Conservation (phyloP, 352 stramenopile genomes). For the Phytophthora melonis region DNA sequence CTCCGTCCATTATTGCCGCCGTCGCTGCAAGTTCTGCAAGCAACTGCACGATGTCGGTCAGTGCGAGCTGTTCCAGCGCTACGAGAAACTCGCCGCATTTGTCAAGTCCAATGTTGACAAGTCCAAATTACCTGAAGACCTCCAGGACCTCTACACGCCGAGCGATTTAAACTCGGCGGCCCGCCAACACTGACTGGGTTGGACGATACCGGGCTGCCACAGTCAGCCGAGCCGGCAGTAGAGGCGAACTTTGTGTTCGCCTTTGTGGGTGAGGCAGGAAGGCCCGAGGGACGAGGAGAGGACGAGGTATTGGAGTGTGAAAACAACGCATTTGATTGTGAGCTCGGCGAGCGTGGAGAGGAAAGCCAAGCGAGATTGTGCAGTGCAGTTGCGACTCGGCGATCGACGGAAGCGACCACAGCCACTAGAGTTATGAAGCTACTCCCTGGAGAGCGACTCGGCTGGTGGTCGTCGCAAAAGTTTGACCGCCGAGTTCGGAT, state of each 20-base stretch:
- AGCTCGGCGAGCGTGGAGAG: too few relatives aligned
- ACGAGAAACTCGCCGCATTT: conserved; percentile 5
- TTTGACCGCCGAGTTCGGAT: background rate
- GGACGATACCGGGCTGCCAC: conserved; percentile 8
- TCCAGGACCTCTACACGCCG: conserved; percentile 6
- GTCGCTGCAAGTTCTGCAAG: background rate
- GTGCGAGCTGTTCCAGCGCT: conserved; percentile 5
- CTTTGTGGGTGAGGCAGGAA: too few relatives aligned
- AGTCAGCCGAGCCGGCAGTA: conserved; percentile 12
- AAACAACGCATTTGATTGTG: too few relatives aligned
- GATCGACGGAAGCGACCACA: background rate
- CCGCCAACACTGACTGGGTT: conserved; percentile 19
- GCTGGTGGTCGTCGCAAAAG: background rate
- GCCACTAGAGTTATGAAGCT: background rate
- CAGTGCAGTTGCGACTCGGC: too few relatives aligned
- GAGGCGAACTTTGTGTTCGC: background rate
- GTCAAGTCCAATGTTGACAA: conserved; percentile 1
- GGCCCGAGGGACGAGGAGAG: too few relatives aligned
- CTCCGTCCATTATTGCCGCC: conserved; percentile 5
- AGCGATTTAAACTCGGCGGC: conserved; percentile 20
- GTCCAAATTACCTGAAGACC: conserved; percentile 1
- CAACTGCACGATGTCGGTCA: conserved; percentile 4
- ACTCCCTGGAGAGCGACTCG: background rate
- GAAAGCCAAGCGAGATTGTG: too few relatives aligned
- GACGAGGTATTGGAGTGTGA: too few relatives aligned